Evolutionary conservation across 2,329 filamentous ascomycete genomes (phyloP).

Genomic region (Apiospora pterosperma): DNA sequence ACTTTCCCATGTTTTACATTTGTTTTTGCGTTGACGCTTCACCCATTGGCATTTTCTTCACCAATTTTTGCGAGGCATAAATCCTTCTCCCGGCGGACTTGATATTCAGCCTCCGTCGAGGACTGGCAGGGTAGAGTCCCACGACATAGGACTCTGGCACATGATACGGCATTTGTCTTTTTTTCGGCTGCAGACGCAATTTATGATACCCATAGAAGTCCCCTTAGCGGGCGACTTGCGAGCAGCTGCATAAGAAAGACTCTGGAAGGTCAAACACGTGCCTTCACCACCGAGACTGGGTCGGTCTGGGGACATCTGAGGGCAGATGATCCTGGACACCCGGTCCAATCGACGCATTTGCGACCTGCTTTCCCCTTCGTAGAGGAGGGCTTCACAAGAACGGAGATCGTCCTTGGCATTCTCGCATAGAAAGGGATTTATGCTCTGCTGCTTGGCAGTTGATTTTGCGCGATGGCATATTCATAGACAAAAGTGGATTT

Average conservation of each 20-base stretch:
- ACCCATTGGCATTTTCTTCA: slow-evolving; percentile 21
- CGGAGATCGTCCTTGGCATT: slow-evolving; percentile 21
- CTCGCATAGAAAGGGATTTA: slow-evolving; percentile 30
- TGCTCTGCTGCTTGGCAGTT: slow-evolving; percentile 24
- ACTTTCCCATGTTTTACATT: slow-evolving; percentile 18
- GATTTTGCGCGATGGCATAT: slow-evolving; percentile 30
- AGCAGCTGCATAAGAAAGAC: slow-evolving; percentile 30
- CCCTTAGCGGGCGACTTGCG: slow-evolving; percentile 22
- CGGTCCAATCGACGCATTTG: slow-evolving; percentile 22
- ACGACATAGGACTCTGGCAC: slow-evolving; percentile 28
- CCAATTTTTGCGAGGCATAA: slow-evolving; percentile 18
- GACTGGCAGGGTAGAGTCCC: slow-evolving; percentile 31
- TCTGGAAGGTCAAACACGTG: slow-evolving; percentile 25
- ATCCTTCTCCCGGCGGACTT: slow-evolving; percentile 29
- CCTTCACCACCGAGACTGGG: slow-evolving; percentile 23
- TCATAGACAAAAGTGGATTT: slow-evolving; percentile 67
- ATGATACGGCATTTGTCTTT: slow-evolving; percentile 35
- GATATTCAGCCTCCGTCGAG: slow-evolving; percentile 25
- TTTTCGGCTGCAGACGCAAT: slow-evolving; percentile 29
- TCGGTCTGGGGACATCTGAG: slow-evolving; percentile 21
- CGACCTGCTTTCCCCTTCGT: slow-evolving; percentile 29
- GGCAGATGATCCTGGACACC: slow-evolving; percentile 24
- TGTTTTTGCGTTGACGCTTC: slow-evolving; percentile 17
- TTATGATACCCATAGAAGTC: slow-evolving; percentile 35
- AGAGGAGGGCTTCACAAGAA: slow-evolving; percentile 23